Evolutionary conservation across 140 eudicot genomes (phyloP).

Genomic region (Stevia rebaudiana): DNA sequence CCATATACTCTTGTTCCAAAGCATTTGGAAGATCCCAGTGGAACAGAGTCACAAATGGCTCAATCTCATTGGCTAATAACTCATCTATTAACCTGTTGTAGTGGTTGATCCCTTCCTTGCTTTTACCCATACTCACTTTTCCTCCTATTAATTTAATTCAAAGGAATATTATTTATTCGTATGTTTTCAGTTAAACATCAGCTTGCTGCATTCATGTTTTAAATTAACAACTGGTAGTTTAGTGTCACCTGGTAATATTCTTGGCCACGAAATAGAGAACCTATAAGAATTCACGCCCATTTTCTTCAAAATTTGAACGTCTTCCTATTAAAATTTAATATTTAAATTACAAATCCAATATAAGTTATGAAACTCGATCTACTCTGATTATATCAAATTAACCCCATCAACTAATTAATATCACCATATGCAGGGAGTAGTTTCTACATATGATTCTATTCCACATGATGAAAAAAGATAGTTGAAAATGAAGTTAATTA

Average conservation of each 20-base stretch:
- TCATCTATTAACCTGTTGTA: conserved; percentile 27
- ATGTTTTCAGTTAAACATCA: too few relatives aligned
- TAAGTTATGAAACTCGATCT: too few relatives aligned
- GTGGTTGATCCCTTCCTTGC: conserved; percentile 24
- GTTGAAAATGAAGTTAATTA: neutral
- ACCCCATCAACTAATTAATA: too few relatives aligned
- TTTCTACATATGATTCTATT: too few relatives aligned
- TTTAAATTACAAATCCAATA: neutral
- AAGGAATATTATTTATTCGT: too few relatives aligned
- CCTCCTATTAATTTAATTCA: conserved; percentile 17
- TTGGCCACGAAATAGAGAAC: conserved; percentile 36
- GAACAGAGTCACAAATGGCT: conserved; percentile 36
- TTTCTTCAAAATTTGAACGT: conserved; percentile 30
- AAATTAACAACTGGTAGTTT: neutral
- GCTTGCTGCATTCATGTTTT: too few relatives aligned
- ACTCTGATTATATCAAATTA: too few relatives aligned
- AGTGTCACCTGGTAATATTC: conserved; percentile 33
- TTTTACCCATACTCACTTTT: conserved; percentile 26
- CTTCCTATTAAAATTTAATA: conserved; percentile 19
- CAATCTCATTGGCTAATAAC: conserved; percentile 27
- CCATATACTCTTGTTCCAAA: conserved; percentile 35
- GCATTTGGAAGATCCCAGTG: conserved; percentile 40
- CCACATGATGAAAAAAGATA: too few relatives aligned
- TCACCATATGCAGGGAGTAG: too few relatives aligned
- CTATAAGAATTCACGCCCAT: conserved; percentile 28